Conservation (phyloP, 2,329 filamentous ascomycete species). For the Dissoconium aciculare region DNA sequence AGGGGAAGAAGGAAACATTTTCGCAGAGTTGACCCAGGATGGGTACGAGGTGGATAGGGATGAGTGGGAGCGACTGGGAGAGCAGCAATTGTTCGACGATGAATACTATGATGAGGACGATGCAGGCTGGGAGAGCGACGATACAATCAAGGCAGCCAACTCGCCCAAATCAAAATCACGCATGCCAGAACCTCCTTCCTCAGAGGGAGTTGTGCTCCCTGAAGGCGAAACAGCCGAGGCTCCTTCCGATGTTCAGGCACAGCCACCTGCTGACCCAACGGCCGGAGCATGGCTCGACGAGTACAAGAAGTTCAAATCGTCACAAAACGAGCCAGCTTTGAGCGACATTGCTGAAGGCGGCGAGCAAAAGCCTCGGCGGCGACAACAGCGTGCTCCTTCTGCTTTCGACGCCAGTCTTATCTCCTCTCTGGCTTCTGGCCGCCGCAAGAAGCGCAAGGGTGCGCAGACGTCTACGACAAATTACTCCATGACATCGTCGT, state of each 20-base stretch:
- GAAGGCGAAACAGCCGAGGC: constrained; percentile 36
- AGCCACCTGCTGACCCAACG: constrained; percentile 23
- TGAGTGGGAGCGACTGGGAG: constrained; percentile 52
- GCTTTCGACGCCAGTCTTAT: constrained; percentile 57
- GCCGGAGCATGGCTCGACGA: constrained; percentile 80
- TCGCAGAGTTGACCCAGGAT: constrained; percentile 55
- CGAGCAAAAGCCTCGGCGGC: constrained; percentile 22
- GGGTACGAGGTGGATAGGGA: constrained; percentile 59
- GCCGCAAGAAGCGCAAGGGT: constrained; percentile 87
- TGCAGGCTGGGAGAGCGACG: constrained; percentile 88
- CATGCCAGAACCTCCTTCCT: constrained; percentile 10
- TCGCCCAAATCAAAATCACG: constrained; percentile 11
- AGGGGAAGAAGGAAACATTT: too few relatives aligned
- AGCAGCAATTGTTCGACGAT: constrained; percentile 20
- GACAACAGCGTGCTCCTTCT: constrained; percentile 30
- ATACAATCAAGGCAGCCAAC: constrained; percentile 56
- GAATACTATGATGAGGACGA: constrained; percentile 47
- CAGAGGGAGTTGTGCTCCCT: constrained; percentile 21
- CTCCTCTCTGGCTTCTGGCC: constrained; percentile 58
- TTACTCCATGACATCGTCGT: constrained; percentile 86
- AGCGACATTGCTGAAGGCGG: constrained; percentile 32
- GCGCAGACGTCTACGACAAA: constrained; percentile 74
- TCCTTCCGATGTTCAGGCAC: constrained; percentile 21
- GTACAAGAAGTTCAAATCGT: constrained; percentile 74
- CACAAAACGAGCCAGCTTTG: constrained; percentile 1